phyloP scores from a whole-genome alignment of 2,329 filamentous ascomycete genomes.

The Cladosporium sp. region DNA sequence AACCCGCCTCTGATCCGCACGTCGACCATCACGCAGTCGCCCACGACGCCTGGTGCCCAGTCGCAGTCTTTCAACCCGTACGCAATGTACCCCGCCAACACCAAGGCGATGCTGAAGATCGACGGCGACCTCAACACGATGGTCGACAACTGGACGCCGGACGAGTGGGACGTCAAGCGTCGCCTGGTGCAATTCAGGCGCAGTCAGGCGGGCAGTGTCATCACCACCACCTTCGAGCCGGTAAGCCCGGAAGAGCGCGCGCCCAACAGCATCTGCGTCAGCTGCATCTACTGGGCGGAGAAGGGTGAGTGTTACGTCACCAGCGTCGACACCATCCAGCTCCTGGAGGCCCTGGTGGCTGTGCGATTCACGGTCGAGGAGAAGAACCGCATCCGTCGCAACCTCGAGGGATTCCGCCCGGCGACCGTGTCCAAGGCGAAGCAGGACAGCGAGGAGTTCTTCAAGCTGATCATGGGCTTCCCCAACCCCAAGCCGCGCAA shows the following conservation, averaged over 20 bases:
- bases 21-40: constrained; percentile 56
- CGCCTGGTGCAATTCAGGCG: constrained; percentile 85
- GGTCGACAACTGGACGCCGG: constrained; percentile 73
- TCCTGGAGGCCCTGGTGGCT: constrained; percentile 86
- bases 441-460: constrained; percentile 89
- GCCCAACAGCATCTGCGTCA: constrained; percentile 84
- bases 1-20: constrained; percentile 61
- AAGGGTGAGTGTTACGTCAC: constrained; percentile 88
- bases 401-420: constrained; percentile 89
- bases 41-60: constrained; percentile 35
- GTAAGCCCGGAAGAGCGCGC: constrained; percentile 73
- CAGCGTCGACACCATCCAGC: constrained; percentile 90
- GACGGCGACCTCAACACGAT: constrained; percentile 78
- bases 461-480: constrained; percentile 98
- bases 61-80: constrained; percentile 64
- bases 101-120: constrained; percentile 77
- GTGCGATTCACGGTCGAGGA: constrained; percentile 90
- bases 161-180: constrained; percentile 72
- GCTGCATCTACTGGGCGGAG: constrained; percentile 95
- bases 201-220: constrained; percentile 71
- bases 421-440: constrained; percentile 91
- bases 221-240: constrained; percentile 72
- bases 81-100: constrained; percentile 62
- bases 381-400: constrained; percentile 95
- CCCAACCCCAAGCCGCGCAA: constrained; percentile 91